These are phyloP conservation scores for Blastobotrys peoriensis DNA, from an alignment of 805 yeast genomes.

Conservation along the genomic window DNA sequence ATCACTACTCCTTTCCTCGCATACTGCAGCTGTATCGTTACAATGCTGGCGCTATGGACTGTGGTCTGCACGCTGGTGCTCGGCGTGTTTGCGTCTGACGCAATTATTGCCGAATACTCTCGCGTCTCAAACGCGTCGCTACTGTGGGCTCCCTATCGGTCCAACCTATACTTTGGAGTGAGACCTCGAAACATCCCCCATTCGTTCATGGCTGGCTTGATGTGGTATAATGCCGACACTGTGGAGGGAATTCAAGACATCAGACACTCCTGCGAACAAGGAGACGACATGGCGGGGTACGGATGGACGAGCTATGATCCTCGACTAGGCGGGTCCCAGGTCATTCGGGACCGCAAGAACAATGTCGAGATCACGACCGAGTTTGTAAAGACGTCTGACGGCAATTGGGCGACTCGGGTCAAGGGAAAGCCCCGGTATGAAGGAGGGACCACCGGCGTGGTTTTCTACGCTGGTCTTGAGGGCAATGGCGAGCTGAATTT, in stretches of 20 bases:
- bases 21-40: too few relatives aligned
- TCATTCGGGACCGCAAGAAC: constrained; percentile 60
- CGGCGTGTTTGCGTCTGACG: neutral
- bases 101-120: constrained; percentile 25
- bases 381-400: constrained; percentile 66
- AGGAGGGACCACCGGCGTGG: constrained; percentile 50
- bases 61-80: too few relatives aligned
- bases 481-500: constrained; percentile 40
- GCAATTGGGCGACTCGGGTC: constrained; percentile 70
- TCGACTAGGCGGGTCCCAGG: constrained; percentile 76
- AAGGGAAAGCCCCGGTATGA: constrained; percentile 54
- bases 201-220: constrained; percentile 67
- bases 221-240: constrained; percentile 77
- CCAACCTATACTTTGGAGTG: constrained; percentile 80
- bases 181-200: constrained; percentile 71
- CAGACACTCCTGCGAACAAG: constrained; percentile 72
- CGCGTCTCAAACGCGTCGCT: constrained; percentile 44
- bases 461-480: constrained; percentile 76
- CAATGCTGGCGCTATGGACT: too few relatives aligned
- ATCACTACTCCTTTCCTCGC: too few relatives aligned
- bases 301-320: constrained; percentile 91
- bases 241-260: constrained; percentile 47
- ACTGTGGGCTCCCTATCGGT: constrained; percentile 90
- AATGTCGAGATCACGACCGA: constrained; percentile 60
- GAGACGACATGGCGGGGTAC: constrained; percentile 62